Percentiles rank a stretch among this genome's conserved stretches.
These are phyloP conservation scores for Phylloporus sp. DNA, from an alignment of 768 basidiomycete genomes.

Conservation along the genomic window DNA sequence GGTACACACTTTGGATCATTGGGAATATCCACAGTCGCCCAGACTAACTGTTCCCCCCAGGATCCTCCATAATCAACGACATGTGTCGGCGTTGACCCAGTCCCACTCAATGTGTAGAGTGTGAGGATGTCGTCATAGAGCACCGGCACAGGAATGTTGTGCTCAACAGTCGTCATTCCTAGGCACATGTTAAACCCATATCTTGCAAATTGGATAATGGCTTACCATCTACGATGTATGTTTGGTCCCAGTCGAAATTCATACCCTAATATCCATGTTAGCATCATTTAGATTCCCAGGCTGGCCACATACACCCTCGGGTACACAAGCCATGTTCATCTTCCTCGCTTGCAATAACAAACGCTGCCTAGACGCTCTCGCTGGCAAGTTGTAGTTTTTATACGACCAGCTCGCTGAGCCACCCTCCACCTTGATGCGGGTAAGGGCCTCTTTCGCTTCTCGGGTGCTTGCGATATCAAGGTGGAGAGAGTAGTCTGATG, in stretches of 20 bases:
- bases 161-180: constrained; percentile 80
- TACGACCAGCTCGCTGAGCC: constrained; percentile 69
- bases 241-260: constrained; percentile 77
- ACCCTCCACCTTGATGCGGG: constrained; percentile 68
- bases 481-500: constrained; percentile 51
- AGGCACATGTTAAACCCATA: not conserved
- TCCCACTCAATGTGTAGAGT: constrained; percentile 63
- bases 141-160: constrained; percentile 59
- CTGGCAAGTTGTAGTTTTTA: constrained; percentile 74
- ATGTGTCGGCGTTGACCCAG: constrained; percentile 71
- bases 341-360: constrained; percentile 58
- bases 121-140: constrained; percentile 66
- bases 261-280: constrained; percentile 44
- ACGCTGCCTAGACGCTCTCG: constrained; percentile 64
- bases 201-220: not conserved
- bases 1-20: constrained; percentile 59
- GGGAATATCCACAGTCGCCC: constrained; percentile 62
- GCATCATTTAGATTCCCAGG: not conserved
- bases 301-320: constrained; percentile 52
- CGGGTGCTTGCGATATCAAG: constrained; percentile 59
- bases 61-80: constrained; percentile 75
- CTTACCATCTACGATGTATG: constrained; percentile 74
- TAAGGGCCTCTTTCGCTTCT: constrained; percentile 63
- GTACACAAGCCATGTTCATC: constrained; percentile 66
- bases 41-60: constrained; percentile 63